phyloP scores from a whole-genome alignment of 2,329 filamentous ascomycete genomes.

The Exophiala spinifera region DNA sequence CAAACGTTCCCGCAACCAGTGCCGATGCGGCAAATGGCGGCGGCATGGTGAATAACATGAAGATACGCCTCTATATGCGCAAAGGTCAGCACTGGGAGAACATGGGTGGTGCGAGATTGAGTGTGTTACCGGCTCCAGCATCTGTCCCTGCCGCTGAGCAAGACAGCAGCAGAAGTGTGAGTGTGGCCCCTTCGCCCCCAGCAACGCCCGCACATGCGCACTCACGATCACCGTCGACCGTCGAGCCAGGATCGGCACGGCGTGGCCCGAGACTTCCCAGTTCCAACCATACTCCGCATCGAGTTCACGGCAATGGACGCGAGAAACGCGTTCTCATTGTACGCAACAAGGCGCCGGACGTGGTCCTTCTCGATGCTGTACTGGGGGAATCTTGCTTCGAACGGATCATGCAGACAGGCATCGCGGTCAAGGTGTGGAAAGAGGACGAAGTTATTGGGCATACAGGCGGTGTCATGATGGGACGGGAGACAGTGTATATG shows the following conservation, averaged over 20 bases:
- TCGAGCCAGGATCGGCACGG: constrained; percentile 28
- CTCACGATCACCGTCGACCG: constrained; percentile 31
- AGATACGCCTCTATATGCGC: constrained; percentile 80
- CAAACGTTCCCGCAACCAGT: constrained; percentile 38
- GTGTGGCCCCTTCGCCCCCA: constrained; percentile 25
- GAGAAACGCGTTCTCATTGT: constrained; percentile 84
- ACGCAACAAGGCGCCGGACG: constrained; percentile 58
- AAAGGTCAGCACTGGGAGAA: constrained; percentile 81
- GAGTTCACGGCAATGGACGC: constrained; percentile 59
- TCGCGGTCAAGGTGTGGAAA: constrained; percentile 86
- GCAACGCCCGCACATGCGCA: constrained; percentile 12
- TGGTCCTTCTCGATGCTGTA: constrained; percentile 75
- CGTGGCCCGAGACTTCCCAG: constrained; percentile 27
- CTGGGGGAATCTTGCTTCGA: constrained; percentile 82
- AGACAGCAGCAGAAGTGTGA: not conserved
- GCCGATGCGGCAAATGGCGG: constrained; percentile 51
- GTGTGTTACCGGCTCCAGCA: constrained; percentile 64
- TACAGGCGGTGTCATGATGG: constrained; percentile 57
- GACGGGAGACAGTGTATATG: constrained; percentile 61
- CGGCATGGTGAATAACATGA: constrained; percentile 70
- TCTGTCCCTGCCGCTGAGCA: not conserved
- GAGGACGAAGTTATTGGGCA: constrained; percentile 61
- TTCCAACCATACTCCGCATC: constrained; percentile 28
- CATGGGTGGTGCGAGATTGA: constrained; percentile 77
- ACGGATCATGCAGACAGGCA: constrained; percentile 76